These are phyloP conservation scores for Clonostachys rosea DNA, from an alignment of 2,329 filamentous ascomycete species.

Conservation along the genomic window DNA sequence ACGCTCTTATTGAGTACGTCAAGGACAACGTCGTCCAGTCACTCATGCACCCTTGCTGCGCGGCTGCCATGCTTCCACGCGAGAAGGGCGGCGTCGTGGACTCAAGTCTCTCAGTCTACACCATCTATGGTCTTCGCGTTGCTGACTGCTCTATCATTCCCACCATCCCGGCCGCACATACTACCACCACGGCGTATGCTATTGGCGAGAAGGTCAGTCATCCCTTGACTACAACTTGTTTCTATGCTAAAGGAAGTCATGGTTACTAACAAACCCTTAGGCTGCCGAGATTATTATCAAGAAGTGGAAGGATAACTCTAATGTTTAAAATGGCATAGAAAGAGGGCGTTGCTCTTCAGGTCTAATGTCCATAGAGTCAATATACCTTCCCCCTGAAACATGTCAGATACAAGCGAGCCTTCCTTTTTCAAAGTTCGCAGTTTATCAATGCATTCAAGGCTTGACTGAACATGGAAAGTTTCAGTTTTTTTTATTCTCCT, in stretches of 20 bases:
- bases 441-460: too few species aligned
- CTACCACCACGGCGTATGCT: constrained; percentile 44
- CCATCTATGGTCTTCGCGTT: constrained; percentile 21
- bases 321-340: not conserved
- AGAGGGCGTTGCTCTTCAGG: too few species aligned
- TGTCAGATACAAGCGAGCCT: too few species aligned
- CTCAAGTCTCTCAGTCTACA: constrained; percentile 23
- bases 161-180: constrained; percentile 28
- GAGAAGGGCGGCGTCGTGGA: constrained; percentile 27
- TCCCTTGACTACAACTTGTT: not conserved
- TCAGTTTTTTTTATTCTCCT: not conserved
- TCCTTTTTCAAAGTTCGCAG: too few species aligned
- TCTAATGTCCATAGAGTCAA: too few species aligned
- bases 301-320: constrained; percentile 4
- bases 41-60: constrained; percentile 34
- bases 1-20: constrained; percentile 11
- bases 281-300: constrained; percentile 10
- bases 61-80: constrained; percentile 35
- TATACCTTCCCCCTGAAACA: too few species aligned
- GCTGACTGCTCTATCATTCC: constrained; percentile 18
- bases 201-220: constrained; percentile 39
- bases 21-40: constrained; percentile 21
- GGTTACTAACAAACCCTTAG: constrained; percentile 5
- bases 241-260: not conserved
- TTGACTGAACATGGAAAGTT: too few species aligned